Base-by-base conservation (phyloP, 345 rosid species). In the Hypericum androsaemum region DNA sequence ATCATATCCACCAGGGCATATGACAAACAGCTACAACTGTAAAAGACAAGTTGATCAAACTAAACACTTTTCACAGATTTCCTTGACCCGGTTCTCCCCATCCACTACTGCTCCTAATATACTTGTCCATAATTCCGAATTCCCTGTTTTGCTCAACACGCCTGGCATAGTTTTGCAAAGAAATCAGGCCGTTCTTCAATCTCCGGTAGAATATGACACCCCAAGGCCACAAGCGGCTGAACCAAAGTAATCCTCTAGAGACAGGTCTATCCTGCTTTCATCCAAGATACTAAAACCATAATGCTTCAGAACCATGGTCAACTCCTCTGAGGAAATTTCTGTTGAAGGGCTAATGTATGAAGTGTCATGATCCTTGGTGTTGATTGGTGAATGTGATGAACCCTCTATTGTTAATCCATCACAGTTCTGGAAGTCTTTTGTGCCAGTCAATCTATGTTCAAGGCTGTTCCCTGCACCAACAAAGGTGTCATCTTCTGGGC, bases 171-270 rank as follows among this genome's bases (percentile, higher is more conserved):
- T 73, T 79, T 40, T 70, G 71, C 43, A 45, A 44, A 45, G 79
- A 70, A 49, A 73, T 68, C 47, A 69, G 71, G 47, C 80, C 77
- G 56, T 73, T 75, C 60, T 76, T 79, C 73, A 71, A 71, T 57
- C 79, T 75, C 63, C 80, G 71, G 47, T 65, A 65, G 46, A 60
- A 61, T 32, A 77, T 47, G 17, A 71, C 53, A 47, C 74, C 72
- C 76, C 79, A 77, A 2, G 76, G 82, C 78, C 81, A 77, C 60
- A 73, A 43, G 58, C 77, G 64, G 74, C 63, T 65, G 69, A 68
- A 51, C 77, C 76, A 58, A 73, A 77, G 62, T 68, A 77, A 37
- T 50, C 60, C 15, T 68, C 72, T 4, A 48, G 60, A 11, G 66
- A 38, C 15, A 68, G 53, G 52, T 61, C 57, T 65, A 41, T 73